Base-by-base conservation (phyloP, 2,329 filamentous ascomycete species). In the Hypomyces rosellus region DNA sequence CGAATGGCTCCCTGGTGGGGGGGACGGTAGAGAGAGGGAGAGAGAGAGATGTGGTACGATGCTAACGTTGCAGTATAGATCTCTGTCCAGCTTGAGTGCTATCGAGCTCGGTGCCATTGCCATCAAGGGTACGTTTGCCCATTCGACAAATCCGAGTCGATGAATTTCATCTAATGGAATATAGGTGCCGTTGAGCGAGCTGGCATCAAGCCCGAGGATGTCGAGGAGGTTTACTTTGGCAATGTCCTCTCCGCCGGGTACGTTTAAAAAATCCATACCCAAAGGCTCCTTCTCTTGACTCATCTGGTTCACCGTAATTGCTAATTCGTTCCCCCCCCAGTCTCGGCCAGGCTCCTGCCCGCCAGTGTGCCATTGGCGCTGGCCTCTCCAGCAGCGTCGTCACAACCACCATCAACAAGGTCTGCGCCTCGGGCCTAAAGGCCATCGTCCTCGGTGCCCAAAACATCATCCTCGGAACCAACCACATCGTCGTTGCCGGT, bases 221-320 rank as follows among this genome's bases (percentile, higher is more conserved):
- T 99, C 52, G 84, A 99, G 68, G 93, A 99, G 71, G 89, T 99
- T 66, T 95, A 93, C 78, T 95, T 96, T 67, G 93, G 93, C 71
- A 99, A 99, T 77, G 93, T 99, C 59, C 81, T 99, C 63, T 95
- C 91, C 53, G 93, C 92, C 69, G 91, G 92, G 91, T 96, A 80
- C 62, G 78, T 65, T 46, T 5, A 20, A 25, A 20, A 25, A 44
- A 37, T 34, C 15, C 34, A 45, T 46, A 48, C 51, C 48, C 22
- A 15, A 46, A 34, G 18, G 18, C n/a, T 33, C 34, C 18, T 20
- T 11, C 20, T 18, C 20, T 18, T n/a, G 38, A 37, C 34, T 13
- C n/a, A n/a, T n/a, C n/a, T n/a, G n/a, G n/a, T n/a, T n/a, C n/a
- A n/a, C n/a, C n/a, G n/a, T n/a, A n/a, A n/a, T n/a, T n/a, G n/a